phyloP scores from a whole-genome alignment of 768 basidiomycete genomes.

The Dendrothele bispora region DNA sequence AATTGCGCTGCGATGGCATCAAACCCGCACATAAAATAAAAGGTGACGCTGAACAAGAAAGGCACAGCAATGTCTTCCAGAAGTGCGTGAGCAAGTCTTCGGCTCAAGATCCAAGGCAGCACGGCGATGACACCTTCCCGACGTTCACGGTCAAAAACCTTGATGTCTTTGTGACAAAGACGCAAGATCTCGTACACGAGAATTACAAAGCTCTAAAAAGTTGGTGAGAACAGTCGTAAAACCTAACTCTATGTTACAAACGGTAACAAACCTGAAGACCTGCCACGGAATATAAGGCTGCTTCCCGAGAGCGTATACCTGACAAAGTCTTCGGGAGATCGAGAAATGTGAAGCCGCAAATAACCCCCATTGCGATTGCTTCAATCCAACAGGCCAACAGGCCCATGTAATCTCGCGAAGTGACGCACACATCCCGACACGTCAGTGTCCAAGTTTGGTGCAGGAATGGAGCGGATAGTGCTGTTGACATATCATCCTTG shows the following conservation, averaged over 20 bases:
- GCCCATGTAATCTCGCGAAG: slow-evolving; percentile 10
- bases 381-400: slow-evolving; percentile 10
- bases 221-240: not conserved
- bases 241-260: not conserved
- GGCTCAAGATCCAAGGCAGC: slow-evolving; percentile 31
- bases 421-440: slow-evolving; percentile 3
- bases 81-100: slow-evolving; percentile 6
- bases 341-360: slow-evolving; percentile 36
- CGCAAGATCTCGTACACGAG: slow-evolving; percentile 12
- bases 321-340: slow-evolving; percentile 28
- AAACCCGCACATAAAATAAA: slow-evolving; percentile 71
- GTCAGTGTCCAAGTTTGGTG: slow-evolving; percentile 5
- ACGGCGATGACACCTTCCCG: slow-evolving; percentile 31
- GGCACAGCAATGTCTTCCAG: slow-evolving; percentile 12
- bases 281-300: slow-evolving; percentile 21
- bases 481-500: not conserved
- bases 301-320: slow-evolving; percentile 22
- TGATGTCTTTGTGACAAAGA: slow-evolving; percentile 23
- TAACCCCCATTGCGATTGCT: slow-evolving; percentile 12
- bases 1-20: slow-evolving; percentile 54
- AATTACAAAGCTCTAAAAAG: slow-evolving; percentile 5
- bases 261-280: slow-evolving; percentile 6
- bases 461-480: slow-evolving; percentile 1
- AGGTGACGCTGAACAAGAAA: slow-evolving; percentile 10
- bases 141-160: slow-evolving; percentile 46